These are phyloP conservation scores for Colletotrichum tamarilloi DNA, from an alignment of 2,329 filamentous ascomycete genomes.

Conservation along the genomic window DNA sequence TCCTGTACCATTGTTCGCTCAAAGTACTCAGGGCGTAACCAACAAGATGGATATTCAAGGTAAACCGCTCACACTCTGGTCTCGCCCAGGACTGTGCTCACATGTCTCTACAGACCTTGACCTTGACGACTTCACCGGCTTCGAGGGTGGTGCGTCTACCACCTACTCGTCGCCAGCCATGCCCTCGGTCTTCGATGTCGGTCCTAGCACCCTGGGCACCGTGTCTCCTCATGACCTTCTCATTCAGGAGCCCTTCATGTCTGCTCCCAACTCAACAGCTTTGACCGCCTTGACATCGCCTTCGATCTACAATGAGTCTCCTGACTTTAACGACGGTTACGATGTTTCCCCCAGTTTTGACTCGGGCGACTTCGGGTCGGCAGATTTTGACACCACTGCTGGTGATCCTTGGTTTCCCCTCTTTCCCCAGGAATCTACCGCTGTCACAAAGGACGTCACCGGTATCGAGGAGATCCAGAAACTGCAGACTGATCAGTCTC, in stretches of 20 bases:
- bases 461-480: slow-evolving; percentile 32
- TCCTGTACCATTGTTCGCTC: slow-evolving; percentile 78
- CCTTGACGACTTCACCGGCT: slow-evolving; percentile 68
- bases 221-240: slow-evolving; percentile 87
- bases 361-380: slow-evolving; percentile 64
- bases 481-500: slow-evolving; percentile 49
- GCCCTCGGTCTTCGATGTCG: slow-evolving; percentile 63
- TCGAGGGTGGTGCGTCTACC: slow-evolving; percentile 62
- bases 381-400: slow-evolving; percentile 63
- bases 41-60: slow-evolving; percentile 68
- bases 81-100: not conserved
- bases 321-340: slow-evolving; percentile 75
- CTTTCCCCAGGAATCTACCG: slow-evolving; percentile 66
- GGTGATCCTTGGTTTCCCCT: slow-evolving; percentile 77
- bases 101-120: slow-evolving; percentile 48
- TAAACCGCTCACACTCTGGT: slow-evolving; percentile 47
- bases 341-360: slow-evolving; percentile 84
- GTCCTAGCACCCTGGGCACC: slow-evolving; percentile 71
- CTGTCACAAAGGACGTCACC: slow-evolving; percentile 31
- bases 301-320: slow-evolving; percentile 81
- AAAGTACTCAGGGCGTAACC: slow-evolving; percentile 63
- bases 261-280: slow-evolving; percentile 83
- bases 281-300: slow-evolving; percentile 89
- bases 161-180: slow-evolving; percentile 66
- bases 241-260: slow-evolving; percentile 75